phyloP scores from a whole-genome alignment of 768 basidiomycete species.

The Agaricus bisporus region DNA sequence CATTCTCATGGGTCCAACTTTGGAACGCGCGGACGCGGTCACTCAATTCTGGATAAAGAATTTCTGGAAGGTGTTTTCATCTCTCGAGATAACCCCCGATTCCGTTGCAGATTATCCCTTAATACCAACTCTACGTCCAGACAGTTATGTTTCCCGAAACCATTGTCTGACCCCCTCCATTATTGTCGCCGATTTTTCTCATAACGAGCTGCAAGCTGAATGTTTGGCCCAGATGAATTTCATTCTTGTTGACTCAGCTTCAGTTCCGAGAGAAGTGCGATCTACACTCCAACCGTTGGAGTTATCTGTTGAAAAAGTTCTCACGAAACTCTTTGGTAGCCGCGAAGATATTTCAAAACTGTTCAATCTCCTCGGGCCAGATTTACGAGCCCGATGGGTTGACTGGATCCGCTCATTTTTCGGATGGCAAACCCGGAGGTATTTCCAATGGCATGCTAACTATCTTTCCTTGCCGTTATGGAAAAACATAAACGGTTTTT shows the following conservation, averaged over 20 bases:
- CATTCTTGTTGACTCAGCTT: slow-evolving; percentile 12
- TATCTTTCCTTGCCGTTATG: slow-evolving; percentile 1
- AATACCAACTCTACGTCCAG: slow-evolving; percentile 22
- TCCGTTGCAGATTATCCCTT: slow-evolving; percentile 25
- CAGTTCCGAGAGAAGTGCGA: slow-evolving; percentile 12
- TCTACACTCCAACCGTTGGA: background rate
- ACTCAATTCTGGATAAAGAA: slow-evolving; percentile 19
- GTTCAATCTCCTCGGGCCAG: background rate
- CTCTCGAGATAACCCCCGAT: slow-evolving; percentile 8
- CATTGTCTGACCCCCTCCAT: slow-evolving; percentile 20
- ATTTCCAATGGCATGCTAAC: background rate
- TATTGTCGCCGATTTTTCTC: slow-evolving; percentile 17
- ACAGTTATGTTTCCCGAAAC: slow-evolving; percentile 25
- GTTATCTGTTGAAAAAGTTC: background rate
- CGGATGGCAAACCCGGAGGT: background rate
- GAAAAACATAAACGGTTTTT: background rate
- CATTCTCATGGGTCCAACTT: background rate
- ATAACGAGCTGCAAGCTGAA: slow-evolving; percentile 20
- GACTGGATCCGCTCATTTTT: background rate
- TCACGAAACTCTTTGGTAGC: background rate
- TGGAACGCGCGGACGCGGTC: background rate
- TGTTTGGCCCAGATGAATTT: slow-evolving; percentile 17
- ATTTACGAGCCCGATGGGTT: background rate
- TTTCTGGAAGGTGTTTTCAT: slow-evolving; percentile 25
- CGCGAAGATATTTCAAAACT: background rate